These are phyloP conservation scores for Fulvia fulva DNA, from an alignment of 2,329 filamentous ascomycete species.

Conservation along the genomic window DNA sequence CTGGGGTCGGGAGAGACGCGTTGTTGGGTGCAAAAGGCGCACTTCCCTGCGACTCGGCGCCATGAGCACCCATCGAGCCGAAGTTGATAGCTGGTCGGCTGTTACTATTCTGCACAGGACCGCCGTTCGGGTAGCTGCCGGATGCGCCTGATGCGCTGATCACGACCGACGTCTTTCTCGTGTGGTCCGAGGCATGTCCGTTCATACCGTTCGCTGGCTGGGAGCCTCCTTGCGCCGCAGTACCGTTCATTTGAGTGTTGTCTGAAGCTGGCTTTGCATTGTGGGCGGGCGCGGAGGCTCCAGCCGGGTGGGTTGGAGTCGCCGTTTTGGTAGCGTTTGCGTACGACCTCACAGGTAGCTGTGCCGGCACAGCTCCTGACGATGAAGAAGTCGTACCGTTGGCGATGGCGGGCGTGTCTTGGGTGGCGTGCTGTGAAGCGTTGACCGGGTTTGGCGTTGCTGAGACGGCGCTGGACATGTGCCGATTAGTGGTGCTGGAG, in stretches of 20 bases:
- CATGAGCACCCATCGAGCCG: slow-evolving; percentile 66
- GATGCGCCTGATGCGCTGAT: slow-evolving; percentile 80
- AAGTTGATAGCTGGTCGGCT: slow-evolving; percentile 67
- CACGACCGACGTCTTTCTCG: slow-evolving; percentile 82
- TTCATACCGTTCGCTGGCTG: slow-evolving; percentile 54
- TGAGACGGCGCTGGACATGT: slow-evolving; percentile 61
- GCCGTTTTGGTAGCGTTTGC: slow-evolving; percentile 58
- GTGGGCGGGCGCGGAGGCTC: slow-evolving; percentile 44
- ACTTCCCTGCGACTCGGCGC: slow-evolving; percentile 59
- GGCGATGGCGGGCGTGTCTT: slow-evolving; percentile 47
- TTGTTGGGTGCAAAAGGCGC: slow-evolving; percentile 65
- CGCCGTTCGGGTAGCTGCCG: slow-evolving; percentile 74
- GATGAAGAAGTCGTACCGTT: slow-evolving; percentile 50
- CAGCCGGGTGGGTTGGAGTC: slow-evolving; percentile 51
- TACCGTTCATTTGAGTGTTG: slow-evolving; percentile 75
- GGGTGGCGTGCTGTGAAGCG: slow-evolving; percentile 39
- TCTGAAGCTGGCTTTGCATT: slow-evolving; percentile 60
- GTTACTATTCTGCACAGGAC: slow-evolving; percentile 50
- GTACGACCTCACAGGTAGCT: slow-evolving; percentile 57
- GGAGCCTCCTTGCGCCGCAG: slow-evolving; percentile 38
- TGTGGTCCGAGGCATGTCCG: slow-evolving; percentile 57
- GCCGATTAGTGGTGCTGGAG: slow-evolving; percentile 30
- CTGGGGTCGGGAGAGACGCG: slow-evolving; percentile 49
- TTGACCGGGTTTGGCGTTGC: slow-evolving; percentile 45
- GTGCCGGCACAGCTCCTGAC: slow-evolving; percentile 51